Evolutionary conservation across 2,329 filamentous ascomycete genomes (phyloP), one percentile per base, ranked within the genome.

Genomic region (Colletotrichum sp.): DNA sequence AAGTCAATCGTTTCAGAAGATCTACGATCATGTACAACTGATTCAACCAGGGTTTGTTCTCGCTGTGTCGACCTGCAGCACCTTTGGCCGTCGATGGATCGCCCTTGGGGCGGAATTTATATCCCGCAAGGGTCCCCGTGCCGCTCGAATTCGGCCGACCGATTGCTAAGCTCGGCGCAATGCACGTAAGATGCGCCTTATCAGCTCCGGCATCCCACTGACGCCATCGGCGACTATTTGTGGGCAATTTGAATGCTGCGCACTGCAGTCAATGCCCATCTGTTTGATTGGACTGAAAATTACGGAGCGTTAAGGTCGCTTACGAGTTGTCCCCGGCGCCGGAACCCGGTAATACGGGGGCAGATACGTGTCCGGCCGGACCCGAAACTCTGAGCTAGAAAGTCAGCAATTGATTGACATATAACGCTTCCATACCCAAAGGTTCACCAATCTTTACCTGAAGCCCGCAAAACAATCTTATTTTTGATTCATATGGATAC

Each of bases 121-220:
- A 32, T 62, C 34, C 59, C 59, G 59, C 18, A 28, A 24, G 9
- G 30, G 10, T 28, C 28, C 13, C 28, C n/a, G 34, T 28, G 18
- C 36, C 52, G 63, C 32, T 34, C 28, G 18, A 64, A 52, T 30
- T 66, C 26, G n/a, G 15, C 16, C 21, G 34, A 28, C n/a, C 60
- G 60, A 71, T 71, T 75, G 44, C 28, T 62, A 66, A 75, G 68
- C 72, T 30, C 28, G 36, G 34, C n/a, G 15, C 34, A 65, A 75
- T 18, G n/a, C 44, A 52, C 44, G 6, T 21, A 52, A 21, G n/a
- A 52, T 21, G n/a, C 12, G 44, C 16, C n/a, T 49, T 49, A 13
- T 52, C n/a, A 52, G 3, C n/a, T 3, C 44, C 44, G 44, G n/a
- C 44, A 21, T 52, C n/a, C 44, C 44, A 21, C 44, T 52, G 1